Evolutionary conservation across 2,329 filamentous ascomycete species (phyloP), one percentile per base, ranked within the genome.

Genomic region (Colletotrichum gigasporum): DNA sequence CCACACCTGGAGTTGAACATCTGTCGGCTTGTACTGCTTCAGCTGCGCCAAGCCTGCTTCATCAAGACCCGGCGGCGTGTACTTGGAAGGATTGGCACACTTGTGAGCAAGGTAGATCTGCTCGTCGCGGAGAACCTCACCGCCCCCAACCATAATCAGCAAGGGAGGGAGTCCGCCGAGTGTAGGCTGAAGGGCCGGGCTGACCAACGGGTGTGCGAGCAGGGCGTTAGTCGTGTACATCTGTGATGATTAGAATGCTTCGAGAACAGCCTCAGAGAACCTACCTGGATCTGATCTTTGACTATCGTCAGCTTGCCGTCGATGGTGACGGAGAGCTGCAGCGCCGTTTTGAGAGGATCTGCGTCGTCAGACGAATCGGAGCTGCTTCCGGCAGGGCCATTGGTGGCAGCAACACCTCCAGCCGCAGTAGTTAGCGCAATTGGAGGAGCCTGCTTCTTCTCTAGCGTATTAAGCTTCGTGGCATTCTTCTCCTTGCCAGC

Each of bases 41-140:
- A 96, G 72, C 11, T 83, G 77, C 4, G 85, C 83, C 18, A 84
- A 83, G 26, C 90, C 89, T 63, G 85, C 82, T 35, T 90, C 85
- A 32, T 90, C 83, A 65, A 96, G 80, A 35, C 91, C 84, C 0
- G 86, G 83, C 0, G 92, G 92, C 1, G 91, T 86, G 71, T 97
- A 98, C 63, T 87, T 86, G 22, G 84, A 75, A 0, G 96, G 96
- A 68, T 96, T 89, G 11, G 96, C 94, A 41, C 93, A 94, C 77
- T 98, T 98, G 77, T 99, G 96, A 0, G 95, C 96, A 12, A 98
- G 73, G 68, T 97, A 97, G 54, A 98, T 92, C 73, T 98, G 96
- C 77, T 99, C 96, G 71, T 99, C 96, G 11, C 93, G 88, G 16
- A 99, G 83, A 51, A 96, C 85, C 75, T 99, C 96, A 1, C 92